Evolutionary conservation across 1,139 yeast species (phyloP).

Genomic region (Candida frijolesensis): DNA sequence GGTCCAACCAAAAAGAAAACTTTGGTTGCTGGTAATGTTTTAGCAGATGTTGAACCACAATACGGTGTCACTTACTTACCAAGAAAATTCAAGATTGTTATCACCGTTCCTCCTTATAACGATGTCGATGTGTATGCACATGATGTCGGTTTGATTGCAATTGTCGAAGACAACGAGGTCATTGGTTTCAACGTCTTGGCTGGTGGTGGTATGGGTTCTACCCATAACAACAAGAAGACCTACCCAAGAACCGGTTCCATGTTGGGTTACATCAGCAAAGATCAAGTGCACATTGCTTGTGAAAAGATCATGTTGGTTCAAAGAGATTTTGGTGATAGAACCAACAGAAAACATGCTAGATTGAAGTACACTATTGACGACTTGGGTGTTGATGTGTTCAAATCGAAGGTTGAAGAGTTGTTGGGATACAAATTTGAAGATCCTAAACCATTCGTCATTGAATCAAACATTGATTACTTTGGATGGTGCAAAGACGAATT

Average conservation of each 20-base stretch:
- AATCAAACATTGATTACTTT: constrained; percentile 85
- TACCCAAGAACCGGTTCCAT: constrained; percentile 93
- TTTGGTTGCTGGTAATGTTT: constrained; percentile 84
- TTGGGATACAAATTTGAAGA: constrained; percentile 76
- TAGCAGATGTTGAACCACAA: constrained; percentile 83
- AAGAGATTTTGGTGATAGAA: constrained; percentile 94
- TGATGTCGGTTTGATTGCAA: constrained; percentile 91
- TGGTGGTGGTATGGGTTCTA: constrained; percentile 99
- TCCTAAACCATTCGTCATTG: constrained; percentile 73
- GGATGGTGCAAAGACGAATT: constrained; percentile 94
- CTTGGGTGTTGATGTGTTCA: constrained; percentile 82
- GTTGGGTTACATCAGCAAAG: constrained; percentile 74
- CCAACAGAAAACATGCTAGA: constrained; percentile 96
- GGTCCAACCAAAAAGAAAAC: constrained; percentile 83
- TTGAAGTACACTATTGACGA: constrained; percentile 96
- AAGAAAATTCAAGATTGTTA: constrained; percentile 92
- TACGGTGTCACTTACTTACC: constrained; percentile 90
- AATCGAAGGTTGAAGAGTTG: constrained; percentile 76
- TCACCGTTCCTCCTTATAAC: constrained; percentile 94
- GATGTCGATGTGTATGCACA: constrained; percentile 97
- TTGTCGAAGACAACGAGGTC: constrained; percentile 67
- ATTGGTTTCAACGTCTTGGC: constrained; percentile 85
- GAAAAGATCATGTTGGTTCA: constrained; percentile 93
- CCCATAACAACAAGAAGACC: constrained; percentile 95
- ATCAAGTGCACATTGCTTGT: constrained; percentile 74